Percentiles rank a stretch among this genome's conserved stretches.
Evolutionary conservation across 1,284 basidiomycete species (phyloP).

Genomic region (Exobasidium cylindrosporum): DNA sequence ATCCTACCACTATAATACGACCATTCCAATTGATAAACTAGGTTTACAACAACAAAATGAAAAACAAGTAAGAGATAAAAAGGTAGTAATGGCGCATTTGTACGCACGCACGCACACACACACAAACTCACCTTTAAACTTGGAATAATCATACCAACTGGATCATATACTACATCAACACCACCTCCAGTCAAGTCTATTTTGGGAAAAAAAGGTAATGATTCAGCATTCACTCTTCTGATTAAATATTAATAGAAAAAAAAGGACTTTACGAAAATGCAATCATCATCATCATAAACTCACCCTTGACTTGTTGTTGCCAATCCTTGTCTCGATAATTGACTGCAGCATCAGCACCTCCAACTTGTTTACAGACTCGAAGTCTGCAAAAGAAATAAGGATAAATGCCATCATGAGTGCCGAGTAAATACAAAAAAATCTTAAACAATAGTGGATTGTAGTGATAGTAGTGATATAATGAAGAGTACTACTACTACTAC

Average conservation of each 20-base stretch:
- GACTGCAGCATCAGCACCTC: constrained; percentile 44
- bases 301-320: constrained; percentile 43
- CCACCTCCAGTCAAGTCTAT: constrained; percentile 14
- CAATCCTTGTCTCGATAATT: constrained; percentile 50
- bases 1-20: constrained; percentile 80
- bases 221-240: too few species aligned
- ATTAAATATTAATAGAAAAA: too few species aligned
- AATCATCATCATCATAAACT: constrained; percentile 11
- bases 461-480: too few species aligned
- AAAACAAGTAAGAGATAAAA: too few species aligned
- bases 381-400: too few species aligned
- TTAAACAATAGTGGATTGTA: not conserved
- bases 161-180: constrained; percentile 62
- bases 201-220: too few species aligned
- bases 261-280: too few species aligned
- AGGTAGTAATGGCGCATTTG: too few species aligned
- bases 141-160: constrained; percentile 45
- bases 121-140: constrained; percentile 30
- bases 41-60: too few species aligned
- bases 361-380: constrained; percentile 35
- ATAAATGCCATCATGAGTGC: too few species aligned
- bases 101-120: too few species aligned
- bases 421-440: not conserved
- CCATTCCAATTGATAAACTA: constrained; percentile 96
- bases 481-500: too few species aligned